Base-by-base conservation (phyloP, 2,329 filamentous ascomycete species). In the Periconia sp. region DNA sequence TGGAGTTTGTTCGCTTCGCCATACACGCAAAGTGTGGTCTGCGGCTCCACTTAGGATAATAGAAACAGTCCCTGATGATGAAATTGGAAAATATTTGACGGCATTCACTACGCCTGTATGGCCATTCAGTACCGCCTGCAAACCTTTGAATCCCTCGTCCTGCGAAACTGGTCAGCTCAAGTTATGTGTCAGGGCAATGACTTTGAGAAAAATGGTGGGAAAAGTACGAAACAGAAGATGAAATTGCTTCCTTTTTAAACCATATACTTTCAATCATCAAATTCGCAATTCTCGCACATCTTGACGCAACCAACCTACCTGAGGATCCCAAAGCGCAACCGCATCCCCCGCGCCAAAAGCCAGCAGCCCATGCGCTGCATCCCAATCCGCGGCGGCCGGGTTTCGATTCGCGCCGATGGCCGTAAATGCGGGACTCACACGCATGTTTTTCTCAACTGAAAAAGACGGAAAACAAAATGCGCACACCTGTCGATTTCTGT, bases 311-410 rank as follows among this genome's bases (percentile, higher is more conserved):
- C 33, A 37, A 77, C 86, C 75, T 80, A 92, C 90, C 70, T 82
- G 74, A 52, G 92, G 92, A 69, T 86, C 81, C 94, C 94, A 99
- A 41, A 97, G 71, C 42, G 92, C 93, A 63, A 99, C 83, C 75
- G 94, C 94, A 63, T 87, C 86, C 74, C 95, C 91, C 9, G 92
- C 88, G 31, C 94, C 94, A 77, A 91, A 99, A 30, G 92, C 94
- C 50, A 99, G 80, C 43, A 92, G 71, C 10, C 89, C 90, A 18
- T 79, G 78, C 58, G 72, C 68, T 18, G 76, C 69, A 69, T 89
- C 86, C 94, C 94, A 99, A 76, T 97, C 93, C 27, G 93, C 92
- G 27, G 91, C 90, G 15, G 88, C 87, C 17, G 93, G 89, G 66
- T 97, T 91, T 64, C 93, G 84, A 74, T 97, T 99, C 45, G 91